A percentile compares a stretch with the other conserved stretches of the same genome.
Conservation (phyloP, 2,329 filamentous ascomycete species). For the Calonectria pauciramosa region DNA sequence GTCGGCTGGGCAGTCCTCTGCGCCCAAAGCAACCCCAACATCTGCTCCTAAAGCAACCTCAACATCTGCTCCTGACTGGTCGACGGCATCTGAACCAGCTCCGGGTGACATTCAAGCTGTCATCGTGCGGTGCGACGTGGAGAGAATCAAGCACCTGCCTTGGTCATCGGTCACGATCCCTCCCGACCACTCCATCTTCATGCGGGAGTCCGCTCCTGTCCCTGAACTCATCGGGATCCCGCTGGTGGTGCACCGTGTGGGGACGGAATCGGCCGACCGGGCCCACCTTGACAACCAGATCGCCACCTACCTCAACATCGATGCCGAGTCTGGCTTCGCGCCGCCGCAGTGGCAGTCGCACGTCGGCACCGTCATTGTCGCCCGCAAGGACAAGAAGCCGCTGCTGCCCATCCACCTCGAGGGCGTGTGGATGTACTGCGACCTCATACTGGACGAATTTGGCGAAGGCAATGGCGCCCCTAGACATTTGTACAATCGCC, state of each 20-base stretch:
- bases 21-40: background rate
- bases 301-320: constrained; percentile 26
- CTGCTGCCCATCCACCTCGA: constrained; percentile 19
- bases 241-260: constrained; percentile 18
- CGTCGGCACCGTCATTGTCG: constrained; percentile 21
- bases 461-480: background rate
- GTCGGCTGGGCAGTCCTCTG: background rate
- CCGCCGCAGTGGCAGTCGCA: constrained; percentile 21
- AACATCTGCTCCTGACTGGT: background rate
- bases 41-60: too few relatives aligned
- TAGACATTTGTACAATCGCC: background rate
- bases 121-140: constrained; percentile 17
- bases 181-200: constrained; percentile 20
- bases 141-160: constrained; percentile 7
- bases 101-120: constrained; percentile 11
- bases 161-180: constrained; percentile 3
- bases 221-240: constrained; percentile 16
- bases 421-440: constrained; percentile 10
- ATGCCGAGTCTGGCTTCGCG: constrained; percentile 14
- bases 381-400: constrained; percentile 27
- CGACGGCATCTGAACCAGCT: background rate
- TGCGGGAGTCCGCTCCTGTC: background rate
- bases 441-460: constrained; percentile 1
- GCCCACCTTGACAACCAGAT: constrained; percentile 27
- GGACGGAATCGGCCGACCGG: constrained; percentile 16